Evolutionary conservation across 2,329 filamentous ascomycete species (phyloP), one percentile per base, ranked within the genome.

Genomic region (Lizonia empirigonia): DNA sequence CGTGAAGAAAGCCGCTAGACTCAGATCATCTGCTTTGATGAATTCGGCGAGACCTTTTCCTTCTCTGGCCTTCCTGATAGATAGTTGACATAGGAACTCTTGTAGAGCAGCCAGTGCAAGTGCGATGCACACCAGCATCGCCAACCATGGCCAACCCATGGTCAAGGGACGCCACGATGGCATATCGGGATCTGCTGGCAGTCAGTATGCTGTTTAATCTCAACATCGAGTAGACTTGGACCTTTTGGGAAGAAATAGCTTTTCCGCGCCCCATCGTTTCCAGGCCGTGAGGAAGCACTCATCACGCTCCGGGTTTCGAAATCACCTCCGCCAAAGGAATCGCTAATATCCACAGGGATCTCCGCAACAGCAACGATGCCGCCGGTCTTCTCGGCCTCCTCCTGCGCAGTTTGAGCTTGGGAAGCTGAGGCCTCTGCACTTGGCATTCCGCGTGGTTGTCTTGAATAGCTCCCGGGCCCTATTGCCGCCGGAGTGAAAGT

Each of bases 301-400:
- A 70, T 44, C 16, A 64, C 61, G 32, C 64, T 69, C 19, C 65
- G 60, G 2, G 63, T 63, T 15, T 74, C 67, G 20, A 68, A 68
- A 36, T 73, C 64, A 16, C 56, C 60, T 32, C 69, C 73, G 12
- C 71, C 73, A 19, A 74, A 63, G 10, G 60, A 57, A 26, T 71
- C 72, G 48, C 75, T 78, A 49, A 79, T 70, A 42, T 79, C 77
- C 4, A 78, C 66, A 5, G 69, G 64, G 18, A 69, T 54, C 29
- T 76, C 74, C 47, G 73, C 50, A 23, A 78, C 66, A 26, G 75
- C 75, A 13, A 79, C 69, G 18, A 80, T 77, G 27, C 67, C 71
- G 5, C 75, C 76, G 5, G 69, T 74, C 56, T 76, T 72, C 26
- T 77, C 70, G 2, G 77, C 77, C 24, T 75, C 70, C 36, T 70